phyloP scores from a whole-genome alignment of 768 basidiomycete species.

The Paxillus involutus region DNA sequence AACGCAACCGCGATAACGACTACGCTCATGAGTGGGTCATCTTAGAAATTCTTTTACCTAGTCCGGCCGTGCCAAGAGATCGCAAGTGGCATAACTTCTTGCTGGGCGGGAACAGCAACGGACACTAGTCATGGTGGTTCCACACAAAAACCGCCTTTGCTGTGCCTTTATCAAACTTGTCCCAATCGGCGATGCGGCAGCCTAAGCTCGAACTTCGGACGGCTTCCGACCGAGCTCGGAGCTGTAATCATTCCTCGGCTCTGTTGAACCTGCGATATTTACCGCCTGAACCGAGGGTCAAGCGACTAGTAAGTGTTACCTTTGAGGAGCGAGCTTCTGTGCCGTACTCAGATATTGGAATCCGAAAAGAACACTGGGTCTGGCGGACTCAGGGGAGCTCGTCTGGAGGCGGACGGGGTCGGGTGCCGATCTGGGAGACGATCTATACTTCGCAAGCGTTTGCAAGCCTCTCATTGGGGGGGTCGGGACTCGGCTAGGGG shows the following conservation, averaged over 20 bases:
- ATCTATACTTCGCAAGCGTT: too few relatives aligned
- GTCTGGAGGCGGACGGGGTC: too few relatives aligned
- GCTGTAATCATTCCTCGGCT: background rate
- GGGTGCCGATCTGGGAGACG: too few relatives aligned
- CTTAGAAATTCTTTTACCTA: background rate
- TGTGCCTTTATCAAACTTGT: conserved; percentile 2
- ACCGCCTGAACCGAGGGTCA: background rate
- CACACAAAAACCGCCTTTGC: conserved; percentile 7
- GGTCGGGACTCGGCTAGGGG: too few relatives aligned
- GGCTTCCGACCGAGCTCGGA: background rate
- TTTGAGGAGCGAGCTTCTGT: background rate
- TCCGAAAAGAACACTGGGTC: background rate
- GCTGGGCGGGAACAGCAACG: background rate
- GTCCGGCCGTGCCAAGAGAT: conserved; percentile 3
- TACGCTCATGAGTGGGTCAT: background rate
- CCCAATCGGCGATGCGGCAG: background rate
- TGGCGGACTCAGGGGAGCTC: too few relatives aligned
- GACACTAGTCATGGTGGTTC: background rate
- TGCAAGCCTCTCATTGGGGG: too few relatives aligned
- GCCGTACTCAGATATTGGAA: background rate
- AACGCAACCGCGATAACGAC: background rate
- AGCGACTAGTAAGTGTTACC: too few relatives aligned
- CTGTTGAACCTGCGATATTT: background rate
- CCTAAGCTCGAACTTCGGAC: background rate
- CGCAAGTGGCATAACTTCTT: background rate